These are phyloP conservation scores for Tarenaya hassleriana DNA, from an alignment of 345 rosid genomes.

Conservation along the genomic window DNA sequence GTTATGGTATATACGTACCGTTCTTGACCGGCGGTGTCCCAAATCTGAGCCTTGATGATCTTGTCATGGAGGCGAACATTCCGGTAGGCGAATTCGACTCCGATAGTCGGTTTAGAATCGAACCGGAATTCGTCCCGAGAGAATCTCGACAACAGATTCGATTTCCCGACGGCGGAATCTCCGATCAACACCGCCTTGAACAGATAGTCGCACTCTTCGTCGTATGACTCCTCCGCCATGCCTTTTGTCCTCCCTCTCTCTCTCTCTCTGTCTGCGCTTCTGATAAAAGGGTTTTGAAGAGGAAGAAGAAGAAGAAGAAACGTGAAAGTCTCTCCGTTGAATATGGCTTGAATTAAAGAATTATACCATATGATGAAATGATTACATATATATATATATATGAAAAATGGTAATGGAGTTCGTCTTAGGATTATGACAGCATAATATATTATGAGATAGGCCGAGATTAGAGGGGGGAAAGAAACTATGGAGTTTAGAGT, in stretches of 20 bases:
- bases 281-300: background rate
- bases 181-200: slow-evolving; percentile 82
- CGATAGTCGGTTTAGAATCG: slow-evolving; percentile 87
- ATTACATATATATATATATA: no score
- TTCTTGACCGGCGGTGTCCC: slow-evolving; percentile 97
- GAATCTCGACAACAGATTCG: slow-evolving; percentile 75
- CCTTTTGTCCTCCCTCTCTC: slow-evolving; percentile 17
- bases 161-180: slow-evolving; percentile 82
- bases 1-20: slow-evolving; percentile 41
- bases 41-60: slow-evolving; percentile 77
- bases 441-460: background rate
- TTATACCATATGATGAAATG: slow-evolving; percentile 17
- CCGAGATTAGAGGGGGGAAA: no score
- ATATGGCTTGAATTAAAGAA: slow-evolving; percentile 9
- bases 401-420: no score
- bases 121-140: slow-evolving; percentile 64
- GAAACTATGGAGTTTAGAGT: no score
- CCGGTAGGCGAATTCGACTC: slow-evolving; percentile 83
- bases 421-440: background rate
- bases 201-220: slow-evolving; percentile 80
- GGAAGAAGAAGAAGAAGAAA: background rate
- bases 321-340: background rate
- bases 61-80: slow-evolving; percentile 56
- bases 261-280: slow-evolving; percentile 1
- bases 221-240: slow-evolving; percentile 47